Evolutionary conservation across 805 yeast species (phyloP).

Genomic region (Metschnikowia similis): DNA sequence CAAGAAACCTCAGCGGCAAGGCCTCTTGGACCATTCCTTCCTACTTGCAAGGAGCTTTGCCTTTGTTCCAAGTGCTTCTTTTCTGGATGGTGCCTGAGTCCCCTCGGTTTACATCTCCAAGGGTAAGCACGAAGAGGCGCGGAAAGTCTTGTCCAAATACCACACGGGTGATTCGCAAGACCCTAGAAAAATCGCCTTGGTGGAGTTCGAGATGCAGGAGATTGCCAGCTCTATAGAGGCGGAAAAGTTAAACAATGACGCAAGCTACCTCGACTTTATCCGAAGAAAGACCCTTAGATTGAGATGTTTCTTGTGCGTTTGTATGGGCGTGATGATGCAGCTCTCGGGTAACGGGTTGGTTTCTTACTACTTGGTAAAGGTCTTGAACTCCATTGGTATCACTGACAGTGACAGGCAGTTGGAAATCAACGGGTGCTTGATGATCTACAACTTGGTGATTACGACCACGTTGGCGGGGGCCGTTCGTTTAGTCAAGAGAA

Average conservation of each 20-base stretch:
- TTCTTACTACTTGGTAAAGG: constrained; percentile 48
- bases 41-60: constrained; percentile 46
- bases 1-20: constrained; percentile 21
- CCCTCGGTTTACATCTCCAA: constrained; percentile 43
- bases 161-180: constrained; percentile 39
- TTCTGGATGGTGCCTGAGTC: constrained; percentile 41
- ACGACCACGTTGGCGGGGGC: constrained; percentile 21
- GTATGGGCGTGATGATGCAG: constrained; percentile 39
- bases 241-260: constrained; percentile 30
- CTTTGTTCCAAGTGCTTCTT: constrained; percentile 33
- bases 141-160: constrained; percentile 32
- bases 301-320: constrained; percentile 33
- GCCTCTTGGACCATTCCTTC: constrained; percentile 55
- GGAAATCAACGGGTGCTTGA: constrained; percentile 45
- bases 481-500: constrained; percentile 28
- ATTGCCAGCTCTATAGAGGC: constrained; percentile 28
- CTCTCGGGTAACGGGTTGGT: constrained; percentile 51
- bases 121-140: constrained; percentile 42
- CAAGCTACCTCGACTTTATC: constrained; percentile 38
- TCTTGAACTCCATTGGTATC: constrained; percentile 51
- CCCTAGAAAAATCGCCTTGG: constrained; percentile 15
- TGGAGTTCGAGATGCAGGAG: constrained; percentile 23
- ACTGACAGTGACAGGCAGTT: constrained; percentile 38
- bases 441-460: constrained; percentile 29
- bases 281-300: constrained; percentile 37